Evolutionary conservation across 2,329 filamentous ascomycete genomes (phyloP), one percentile per base, ranked within the genome.

Genomic region (Torrubiellomyces zombiae): DNA sequence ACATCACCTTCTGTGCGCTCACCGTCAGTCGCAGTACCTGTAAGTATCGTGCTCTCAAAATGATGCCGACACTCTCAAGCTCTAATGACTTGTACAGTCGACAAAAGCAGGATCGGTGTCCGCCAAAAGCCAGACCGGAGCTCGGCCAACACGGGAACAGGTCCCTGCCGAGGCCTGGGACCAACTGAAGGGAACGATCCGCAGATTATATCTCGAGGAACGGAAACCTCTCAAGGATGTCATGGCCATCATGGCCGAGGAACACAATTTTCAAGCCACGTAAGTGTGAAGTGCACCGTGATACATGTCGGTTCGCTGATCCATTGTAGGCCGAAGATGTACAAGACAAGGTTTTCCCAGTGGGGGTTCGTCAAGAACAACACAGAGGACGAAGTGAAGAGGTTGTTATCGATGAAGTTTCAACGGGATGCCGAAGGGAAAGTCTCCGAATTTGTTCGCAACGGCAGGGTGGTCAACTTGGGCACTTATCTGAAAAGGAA

Each of bases 331-430:
- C 57, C 60, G 11, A 61, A 63, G 33, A 64, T 64, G 60, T 64
- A 64, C 40, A 64, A 64, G 37, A 62, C 59, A n/a, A 48, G 60
- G 14, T 63, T 63, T 35, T 60, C 60, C 9, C 58, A 63, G 32
- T 64, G 60, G 60, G 59, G 59, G 1, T 64, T 64, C 32, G 59
- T 58, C 20, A 64, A 64, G 44, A 63, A 64, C 30, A 63, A 63
- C 32, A 63, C 58, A 20, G 60, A 63, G 29, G 58, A 61, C 14
- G 60, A 63, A 28, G 58, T 63, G 6, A 60, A 61, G 37, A 48
- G 53, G 11, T 44, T 64, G 24, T 42, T 64, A 7, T 59, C 57
- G 19, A 57, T 61, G 42, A 63, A 63, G 32, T 60, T 62, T 22
- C 57, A 63, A 35, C 56, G 60, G 21, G 59, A 60, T 36, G 60